Evolutionary conservation across 306 rosid species (phyloP).

Genomic region (Quercus agrifolia): DNA sequence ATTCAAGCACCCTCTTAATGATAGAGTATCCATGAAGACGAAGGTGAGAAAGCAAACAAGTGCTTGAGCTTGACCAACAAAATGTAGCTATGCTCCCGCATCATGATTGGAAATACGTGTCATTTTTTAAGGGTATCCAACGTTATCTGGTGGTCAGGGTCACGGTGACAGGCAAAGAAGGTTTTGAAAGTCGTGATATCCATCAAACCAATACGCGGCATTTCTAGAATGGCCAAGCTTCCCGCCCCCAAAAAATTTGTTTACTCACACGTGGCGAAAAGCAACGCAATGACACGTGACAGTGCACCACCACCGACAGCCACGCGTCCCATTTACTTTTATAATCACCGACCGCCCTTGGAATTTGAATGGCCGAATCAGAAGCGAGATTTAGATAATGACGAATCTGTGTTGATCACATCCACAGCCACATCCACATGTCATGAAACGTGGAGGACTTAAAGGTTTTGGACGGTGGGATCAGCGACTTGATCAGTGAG

Average conservation of each 20-base stretch:
- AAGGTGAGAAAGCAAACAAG: not conserved
- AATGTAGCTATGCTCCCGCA: not conserved
- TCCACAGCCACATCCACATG: constrained; percentile 9
- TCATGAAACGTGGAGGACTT: constrained; percentile 32
- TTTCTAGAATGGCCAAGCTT: not conserved
- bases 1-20: no score
- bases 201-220: constrained; percentile 13
- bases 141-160: not conserved
- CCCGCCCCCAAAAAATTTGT: not conserved
- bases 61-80: not conserved
- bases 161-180: no score
- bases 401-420: constrained; percentile 3
- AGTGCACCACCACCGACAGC: not conserved
- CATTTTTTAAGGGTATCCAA: not conserved
- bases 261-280: not conserved
- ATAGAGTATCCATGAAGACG: no score
- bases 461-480: constrained; percentile 33
- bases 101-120: constrained; percentile 22
- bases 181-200: not conserved
- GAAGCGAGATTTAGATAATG: not conserved
- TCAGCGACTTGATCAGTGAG: not conserved
- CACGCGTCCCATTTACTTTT: constrained; percentile 18
- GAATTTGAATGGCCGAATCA: not conserved
- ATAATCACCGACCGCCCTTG: constrained; percentile 7
- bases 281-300: constrained; percentile 8